Percentiles rank a stretch among this genome's conserved stretches.
Conservation (phyloP, 352 stramenopile species). For the Globisporangium uncinulatum region DNA sequence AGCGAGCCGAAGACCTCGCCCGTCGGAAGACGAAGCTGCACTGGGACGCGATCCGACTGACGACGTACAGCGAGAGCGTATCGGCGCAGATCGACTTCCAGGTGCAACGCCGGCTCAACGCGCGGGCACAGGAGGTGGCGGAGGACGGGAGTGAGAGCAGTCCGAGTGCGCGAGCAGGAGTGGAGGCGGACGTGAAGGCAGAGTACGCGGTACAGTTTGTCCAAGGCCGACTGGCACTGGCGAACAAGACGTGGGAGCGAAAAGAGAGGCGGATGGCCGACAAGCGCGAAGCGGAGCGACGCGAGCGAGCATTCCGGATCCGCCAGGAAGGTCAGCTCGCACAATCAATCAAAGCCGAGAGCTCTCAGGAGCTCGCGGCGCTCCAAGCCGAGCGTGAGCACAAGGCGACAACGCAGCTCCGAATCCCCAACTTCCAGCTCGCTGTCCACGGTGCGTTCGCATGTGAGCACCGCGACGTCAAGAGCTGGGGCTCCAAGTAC, state of each 20-base stretch:
- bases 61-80: conserved; percentile 65
- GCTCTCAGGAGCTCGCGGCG: conserved; percentile 22
- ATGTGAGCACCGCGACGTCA: conserved; percentile 53
- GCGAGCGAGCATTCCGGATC: conserved; percentile 45
- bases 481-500: conserved; percentile 67
- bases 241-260: conserved; percentile 67
- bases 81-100: conserved; percentile 66
- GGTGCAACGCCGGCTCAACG: conserved; percentile 39
- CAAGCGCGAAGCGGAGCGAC: conserved; percentile 34
- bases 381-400: conserved; percentile 29
- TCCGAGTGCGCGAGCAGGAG: neutral
- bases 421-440: conserved; percentile 52
- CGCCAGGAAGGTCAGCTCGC: conserved; percentile 41
- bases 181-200: conserved; percentile 40
- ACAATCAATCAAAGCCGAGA: conserved; percentile 27
- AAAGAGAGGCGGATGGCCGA: conserved; percentile 46
- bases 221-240: conserved; percentile 41
- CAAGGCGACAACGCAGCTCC: conserved; percentile 25
- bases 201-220: conserved; percentile 53
- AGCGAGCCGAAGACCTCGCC: conserved; percentile 30
- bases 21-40: conserved; percentile 38
- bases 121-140: conserved; percentile 15
- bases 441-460: conserved; percentile 32
- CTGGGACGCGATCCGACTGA: conserved; percentile 44
- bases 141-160: conserved; percentile 3